phyloP scores from a whole-genome alignment of 108 stramenopile species.

The Cyclostephanos tholiformis region DNA sequence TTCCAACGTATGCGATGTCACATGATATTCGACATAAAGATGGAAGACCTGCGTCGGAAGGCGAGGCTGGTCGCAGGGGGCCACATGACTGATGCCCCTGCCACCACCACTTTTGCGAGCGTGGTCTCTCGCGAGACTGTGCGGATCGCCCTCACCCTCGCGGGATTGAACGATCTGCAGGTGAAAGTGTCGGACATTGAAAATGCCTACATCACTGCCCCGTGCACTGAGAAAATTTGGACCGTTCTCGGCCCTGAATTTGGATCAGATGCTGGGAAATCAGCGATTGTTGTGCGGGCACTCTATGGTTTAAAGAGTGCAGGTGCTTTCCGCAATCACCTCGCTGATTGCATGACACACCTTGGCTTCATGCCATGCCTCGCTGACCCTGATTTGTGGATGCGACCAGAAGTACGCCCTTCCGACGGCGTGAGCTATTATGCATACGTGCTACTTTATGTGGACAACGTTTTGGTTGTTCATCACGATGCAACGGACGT shows the following conservation, averaged over 20 bases:
- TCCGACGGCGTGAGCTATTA: constrained; percentile 34
- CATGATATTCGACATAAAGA: constrained; percentile 61
- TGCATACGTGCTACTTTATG: constrained; percentile 32
- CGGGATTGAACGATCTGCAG: constrained; percentile 45
- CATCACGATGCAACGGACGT: constrained; percentile 8
- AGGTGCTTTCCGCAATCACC: constrained; percentile 10
- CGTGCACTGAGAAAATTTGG: constrained; percentile 32
- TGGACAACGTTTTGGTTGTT: constrained; percentile 27
- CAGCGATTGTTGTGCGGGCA: constrained; percentile 24
- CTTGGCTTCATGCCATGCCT: constrained; percentile 26
- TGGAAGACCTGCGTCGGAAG: constrained; percentile 21
- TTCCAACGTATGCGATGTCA: constrained; percentile 38
- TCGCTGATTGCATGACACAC: constrained; percentile 23
- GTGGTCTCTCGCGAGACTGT: constrained; percentile 40
- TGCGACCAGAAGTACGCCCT: constrained; percentile 1
- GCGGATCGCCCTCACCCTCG: constrained; percentile 43
- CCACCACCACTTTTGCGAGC: constrained; percentile 30
- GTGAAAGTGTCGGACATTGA: constrained; percentile 17
- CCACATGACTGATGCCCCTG: constrained; percentile 25
- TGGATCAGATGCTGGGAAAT: constrained; percentile 10
- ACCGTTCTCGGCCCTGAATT: constrained; percentile 45
- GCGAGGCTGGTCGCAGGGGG: constrained; percentile 47
- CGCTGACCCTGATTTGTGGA: constrained; percentile 37
- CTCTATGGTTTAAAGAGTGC: constrained; percentile 43
- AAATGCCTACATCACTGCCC: constrained; percentile 46